These are phyloP conservation scores for Rutstroemia sp. DNA, from an alignment of 2,329 filamentous ascomycete genomes.

Conservation along the genomic window DNA sequence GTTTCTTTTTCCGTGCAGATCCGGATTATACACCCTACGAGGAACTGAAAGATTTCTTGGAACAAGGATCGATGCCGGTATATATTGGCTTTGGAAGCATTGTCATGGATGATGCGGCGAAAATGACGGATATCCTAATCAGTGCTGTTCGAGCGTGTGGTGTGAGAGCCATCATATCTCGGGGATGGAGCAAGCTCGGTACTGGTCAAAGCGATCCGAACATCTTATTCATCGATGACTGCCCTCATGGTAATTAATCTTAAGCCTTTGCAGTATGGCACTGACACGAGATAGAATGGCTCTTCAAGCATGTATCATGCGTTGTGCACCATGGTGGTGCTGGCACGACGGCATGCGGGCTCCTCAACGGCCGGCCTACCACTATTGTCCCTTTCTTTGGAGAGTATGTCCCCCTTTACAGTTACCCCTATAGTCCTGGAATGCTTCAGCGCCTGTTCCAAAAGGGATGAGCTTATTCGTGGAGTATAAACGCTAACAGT, in stretches of 20 bases:
- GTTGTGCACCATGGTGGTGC: no score
- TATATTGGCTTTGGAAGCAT: constrained; percentile 74
- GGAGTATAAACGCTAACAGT: neutral
- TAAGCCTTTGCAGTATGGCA: no score
- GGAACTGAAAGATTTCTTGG: constrained; percentile 47
- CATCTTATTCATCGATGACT: constrained; percentile 65
- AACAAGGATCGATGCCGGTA: constrained; percentile 49
- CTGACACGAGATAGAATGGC: constrained; percentile 38
- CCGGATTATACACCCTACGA: constrained; percentile 49
- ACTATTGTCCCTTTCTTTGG: constrained; percentile 65
- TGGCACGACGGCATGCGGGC: constrained; percentile 56
- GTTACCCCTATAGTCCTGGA: no score
- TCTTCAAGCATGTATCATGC: constrained; percentile 54
- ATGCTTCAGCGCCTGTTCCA: no score
- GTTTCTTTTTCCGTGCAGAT: constrained; percentile 67
- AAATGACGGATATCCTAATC: constrained; percentile 63
- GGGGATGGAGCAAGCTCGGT: constrained; percentile 68
- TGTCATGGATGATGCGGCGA: constrained; percentile 62
- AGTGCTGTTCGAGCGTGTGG: constrained; percentile 56
- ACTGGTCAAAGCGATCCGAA: constrained; percentile 42
- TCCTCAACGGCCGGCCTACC: constrained; percentile 63
- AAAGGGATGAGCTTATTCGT: neutral
- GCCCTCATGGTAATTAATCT: constrained; percentile 50
- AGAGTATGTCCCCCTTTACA: constrained; percentile 33
- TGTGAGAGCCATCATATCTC: constrained; percentile 63